Evolutionary conservation across 306 rosid species (phyloP), one percentile per base, ranked within the genome.

Genomic region (Begonia masoniana): DNA sequence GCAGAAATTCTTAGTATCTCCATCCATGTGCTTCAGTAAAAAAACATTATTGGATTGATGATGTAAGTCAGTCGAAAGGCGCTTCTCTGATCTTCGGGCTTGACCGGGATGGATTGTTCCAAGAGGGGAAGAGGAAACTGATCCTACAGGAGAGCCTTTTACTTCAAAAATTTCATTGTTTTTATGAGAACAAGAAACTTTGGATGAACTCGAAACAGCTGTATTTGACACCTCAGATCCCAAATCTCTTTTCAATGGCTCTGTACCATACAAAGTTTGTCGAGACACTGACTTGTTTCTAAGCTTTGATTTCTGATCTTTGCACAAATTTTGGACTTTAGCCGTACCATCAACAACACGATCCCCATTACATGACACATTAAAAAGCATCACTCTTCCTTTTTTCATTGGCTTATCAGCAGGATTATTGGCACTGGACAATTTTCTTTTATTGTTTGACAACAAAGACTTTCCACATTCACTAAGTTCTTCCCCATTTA

Each of bases 181-280:
- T 71, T 57, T 73, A 61, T 54, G 69, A 62, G 80, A 77, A 31
- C 80, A 71, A 45, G 94, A 83, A 60, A 76, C 67, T 74, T 83
- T 81, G 53, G 96, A 87, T 64, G 87, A 83, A 76, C 82, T 83
- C 62, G 96, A 87, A 59, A 75, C 73, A 47, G 83, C 79, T 47
- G 77, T 83, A 58, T 51, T 11, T 15, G 78, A 75, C 68, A 70
- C 68, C 51, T 70, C 71, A 65, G 60, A 59, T 49, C 62, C 75
- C 59, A 75, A 52, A 67, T 73, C 67, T 60, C 74, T 80, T 36
- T 67, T 63, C 48, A 69, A 31, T 43, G 63, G 74, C 70, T 65
- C 72, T 64, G 43, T 63, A 70, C 71, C 64, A 39, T 57, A 74
- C 21, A 41, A 57, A 46, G 68, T 60, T 47, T 58, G 76, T 67